phyloP scores from a whole-genome alignment of 306 rosid genomes.

The Cicer arietinum region DNA sequence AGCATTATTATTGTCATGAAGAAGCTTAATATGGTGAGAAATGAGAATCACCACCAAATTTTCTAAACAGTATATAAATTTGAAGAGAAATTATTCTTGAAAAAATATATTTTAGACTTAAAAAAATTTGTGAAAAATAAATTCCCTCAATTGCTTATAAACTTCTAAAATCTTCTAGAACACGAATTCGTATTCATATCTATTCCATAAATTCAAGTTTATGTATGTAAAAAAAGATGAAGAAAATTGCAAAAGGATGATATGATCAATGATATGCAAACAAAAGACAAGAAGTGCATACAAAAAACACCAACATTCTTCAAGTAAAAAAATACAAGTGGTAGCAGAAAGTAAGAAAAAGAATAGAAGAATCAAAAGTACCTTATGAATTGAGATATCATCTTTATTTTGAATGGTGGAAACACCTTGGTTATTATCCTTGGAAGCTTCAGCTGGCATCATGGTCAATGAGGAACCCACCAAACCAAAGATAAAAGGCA shows the following conservation, averaged over 20 bases:
- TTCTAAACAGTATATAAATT: conserved; percentile 5
- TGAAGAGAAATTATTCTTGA: not conserved
- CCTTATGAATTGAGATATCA: conserved; percentile 48
- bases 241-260: conserved; percentile 9
- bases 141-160: conserved; percentile 7
- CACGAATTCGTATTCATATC: not conserved
- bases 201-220: not conserved
- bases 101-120: conserved; percentile 1
- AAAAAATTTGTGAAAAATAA: not conserved
- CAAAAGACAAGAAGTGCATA: not conserved
- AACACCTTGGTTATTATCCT: conserved; percentile 3
- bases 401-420: conserved; percentile 16
- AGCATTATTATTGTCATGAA: conserved; percentile 28
- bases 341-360: not conserved
- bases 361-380: not conserved
- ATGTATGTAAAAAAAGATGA: not conserved
- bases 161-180: not conserved
- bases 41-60: conserved; percentile 16
- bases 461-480: conserved; percentile 45
- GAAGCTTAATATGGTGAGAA: not conserved
- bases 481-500: conserved; percentile 38
- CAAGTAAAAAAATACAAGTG: not conserved
- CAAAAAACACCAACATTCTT: not conserved
- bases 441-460: conserved; percentile 45
- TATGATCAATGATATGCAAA: conserved; percentile 1